Evolutionary conservation across 257 asterid genomes (phyloP).

Genomic region (Mitragyna speciosa): DNA sequence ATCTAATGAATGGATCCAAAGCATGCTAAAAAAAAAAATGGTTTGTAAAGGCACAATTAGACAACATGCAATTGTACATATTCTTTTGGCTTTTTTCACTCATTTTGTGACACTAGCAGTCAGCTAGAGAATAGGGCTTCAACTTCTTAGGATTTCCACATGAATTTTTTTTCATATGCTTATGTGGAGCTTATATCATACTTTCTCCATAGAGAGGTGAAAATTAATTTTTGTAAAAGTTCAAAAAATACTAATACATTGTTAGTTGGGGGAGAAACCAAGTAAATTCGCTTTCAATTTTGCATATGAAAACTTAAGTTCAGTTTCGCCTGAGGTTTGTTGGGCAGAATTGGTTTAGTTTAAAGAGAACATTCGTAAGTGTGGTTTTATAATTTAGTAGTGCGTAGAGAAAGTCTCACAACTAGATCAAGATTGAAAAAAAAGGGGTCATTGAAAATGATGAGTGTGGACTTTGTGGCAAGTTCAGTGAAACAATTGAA

Average conservation of each 20-base stretch:
- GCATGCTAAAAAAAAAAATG: conserved; percentile 17
- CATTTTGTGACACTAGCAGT: not conserved
- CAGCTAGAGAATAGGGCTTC: conserved; percentile 18
- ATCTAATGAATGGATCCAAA: conserved; percentile 12
- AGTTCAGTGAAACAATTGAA: no score
- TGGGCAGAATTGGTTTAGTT: not conserved
- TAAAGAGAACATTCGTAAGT: not conserved
- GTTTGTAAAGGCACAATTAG: conserved; percentile 1
- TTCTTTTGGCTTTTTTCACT: conserved; percentile 7
- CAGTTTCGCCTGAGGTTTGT: not conserved
- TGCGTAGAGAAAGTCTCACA: not conserved
- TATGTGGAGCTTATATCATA: not conserved
- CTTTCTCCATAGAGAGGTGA: not conserved
- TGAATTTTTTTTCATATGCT: conserved; percentile 2
- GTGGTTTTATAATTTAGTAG: not conserved
- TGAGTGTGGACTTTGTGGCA: no score
- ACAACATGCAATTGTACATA: not conserved
- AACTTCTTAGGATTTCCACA: not conserved
- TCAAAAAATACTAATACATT: not conserved
- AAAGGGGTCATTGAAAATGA: not conserved
- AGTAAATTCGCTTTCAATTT: no score
- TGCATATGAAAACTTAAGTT: no score
- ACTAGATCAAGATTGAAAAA: not conserved
- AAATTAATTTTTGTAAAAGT: not conserved
- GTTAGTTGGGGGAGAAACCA: no score